Base-by-base conservation (phyloP, 768 basidiomycete species). In the Lactarius evosmus region DNA sequence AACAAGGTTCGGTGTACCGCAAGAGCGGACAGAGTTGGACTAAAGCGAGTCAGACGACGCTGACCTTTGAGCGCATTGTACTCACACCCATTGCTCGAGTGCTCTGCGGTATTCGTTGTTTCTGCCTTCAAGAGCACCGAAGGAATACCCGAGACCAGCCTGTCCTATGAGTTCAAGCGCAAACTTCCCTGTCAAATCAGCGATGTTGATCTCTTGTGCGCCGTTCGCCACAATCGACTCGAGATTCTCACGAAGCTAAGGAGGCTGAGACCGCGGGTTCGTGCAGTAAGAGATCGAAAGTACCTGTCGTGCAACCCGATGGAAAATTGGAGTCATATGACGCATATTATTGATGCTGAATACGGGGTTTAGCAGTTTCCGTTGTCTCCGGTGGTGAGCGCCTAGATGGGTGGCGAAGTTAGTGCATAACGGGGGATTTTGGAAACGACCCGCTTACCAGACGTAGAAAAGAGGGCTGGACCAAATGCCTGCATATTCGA, bases 191-290 rank as follows among this genome's bases (percentile, higher is more conserved):
- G 60, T 33, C 34, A 34, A 63, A 6, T 56, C 46, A 8, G 49
- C n/a, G 2, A 66, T 36, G 40, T 67, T 49, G 41, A 65, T 9
- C 58, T 8, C 72, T 69, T 63, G 77, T 77, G n/a, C 81, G 73
- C 62, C 75, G 76, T 54, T 77, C 76, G 22, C 79, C 71, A 3
- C 22, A 33, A 25, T 29, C 29, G 44, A 33, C 7, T 29, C n/a
- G 4, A 59, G 11, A n/a, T 19, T 50, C 73, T 73, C 36, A 67
- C 62, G 61, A 75, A 71, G 0, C 79, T 80, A 0, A 68, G 74
- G 69, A 69, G 72, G 50, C 78, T 78, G 6, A 30, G 22, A 79
- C 78, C 46, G 80, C 49, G 58, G 71, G 75, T 63, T 79, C 69
- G n/a, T 79, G 70, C 4, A 62, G 80, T 73, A 17, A 33, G 29